phyloP scores from a whole-genome alignment of 805 yeast species.

The Candida sakaeoensis region DNA sequence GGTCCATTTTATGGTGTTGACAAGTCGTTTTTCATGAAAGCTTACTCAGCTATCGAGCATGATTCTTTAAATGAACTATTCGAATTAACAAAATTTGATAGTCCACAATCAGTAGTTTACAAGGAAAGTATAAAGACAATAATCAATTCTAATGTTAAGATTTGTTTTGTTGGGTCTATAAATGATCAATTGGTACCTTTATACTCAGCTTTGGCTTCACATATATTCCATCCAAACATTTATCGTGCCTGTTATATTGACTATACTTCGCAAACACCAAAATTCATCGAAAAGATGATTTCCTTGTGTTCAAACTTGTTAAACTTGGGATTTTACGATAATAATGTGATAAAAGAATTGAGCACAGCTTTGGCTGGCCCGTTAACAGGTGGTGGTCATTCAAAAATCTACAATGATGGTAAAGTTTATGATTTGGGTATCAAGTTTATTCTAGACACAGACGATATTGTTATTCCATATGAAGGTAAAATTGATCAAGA shows the following conservation, averaged over 20 bases:
- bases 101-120: conserved; percentile 68
- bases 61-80: conserved; percentile 83
- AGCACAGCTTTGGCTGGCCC: conserved; percentile 78
- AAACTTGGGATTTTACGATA: conserved; percentile 78
- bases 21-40: conserved; percentile 76
- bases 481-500: conserved; percentile 6
- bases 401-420: conserved; percentile 79
- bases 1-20: conserved; percentile 95
- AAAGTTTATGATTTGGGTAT: conserved; percentile 81
- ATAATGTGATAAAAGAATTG: conserved; percentile 80
- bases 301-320: conserved; percentile 69
- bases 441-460: conserved; percentile 70
- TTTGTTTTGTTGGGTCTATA: conserved; percentile 81
- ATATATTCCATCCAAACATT: conserved; percentile 83
- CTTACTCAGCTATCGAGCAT: conserved; percentile 85
- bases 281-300: conserved; percentile 71
- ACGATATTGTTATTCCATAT: conserved; percentile 46
- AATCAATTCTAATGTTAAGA: conserved; percentile 66
- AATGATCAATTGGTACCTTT: conserved; percentile 94
- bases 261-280: conserved; percentile 72
- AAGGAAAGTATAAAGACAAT: conserved; percentile 63
- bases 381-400: conserved; percentile 93
- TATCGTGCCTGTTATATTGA: conserved; percentile 88
- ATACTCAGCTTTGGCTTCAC: conserved; percentile 80
- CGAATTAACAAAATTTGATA: conserved; percentile 76